Conservation (phyloP, 129 eudicot genomes). For the Silybum marianum region DNA sequence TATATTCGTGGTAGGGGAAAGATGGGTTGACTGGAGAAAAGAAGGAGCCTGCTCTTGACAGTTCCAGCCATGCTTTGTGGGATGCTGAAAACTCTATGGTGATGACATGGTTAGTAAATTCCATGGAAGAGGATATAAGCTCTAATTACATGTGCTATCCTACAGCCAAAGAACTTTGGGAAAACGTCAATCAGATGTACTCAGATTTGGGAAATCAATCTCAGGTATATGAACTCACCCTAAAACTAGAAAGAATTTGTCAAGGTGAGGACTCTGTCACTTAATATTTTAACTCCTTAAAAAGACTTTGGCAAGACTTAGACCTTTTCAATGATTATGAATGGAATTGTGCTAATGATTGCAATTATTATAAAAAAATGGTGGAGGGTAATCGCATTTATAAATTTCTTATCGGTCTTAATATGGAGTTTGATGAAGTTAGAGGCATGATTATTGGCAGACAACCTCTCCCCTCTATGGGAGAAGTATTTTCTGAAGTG, state of each 20-base stretch:
- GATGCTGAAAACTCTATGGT: not conserved
- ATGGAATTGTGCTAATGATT: not conserved
- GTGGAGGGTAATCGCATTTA: too few relatives aligned
- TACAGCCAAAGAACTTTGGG: not conserved
- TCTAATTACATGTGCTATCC: not conserved
- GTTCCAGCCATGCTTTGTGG: too few relatives aligned
- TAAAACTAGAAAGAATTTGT: constrained; percentile 1
- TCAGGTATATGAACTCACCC: constrained; percentile 1
- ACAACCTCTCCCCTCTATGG: not conserved
- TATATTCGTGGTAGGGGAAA: too few relatives aligned
- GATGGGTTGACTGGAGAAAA: too few relatives aligned
- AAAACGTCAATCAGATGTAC: too few relatives aligned
- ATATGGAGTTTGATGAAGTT: too few relatives aligned
- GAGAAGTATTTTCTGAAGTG: not conserved
- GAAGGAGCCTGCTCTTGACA: not conserved
- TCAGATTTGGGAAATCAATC: constrained; percentile 3
- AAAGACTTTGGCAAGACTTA: constrained; percentile 8
- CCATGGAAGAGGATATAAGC: not conserved
- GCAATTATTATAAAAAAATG: not conserved
- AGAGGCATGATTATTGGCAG: not conserved
- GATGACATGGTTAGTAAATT: not conserved
- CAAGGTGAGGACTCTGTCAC: constrained; percentile 18
- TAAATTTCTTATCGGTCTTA: too few relatives aligned
- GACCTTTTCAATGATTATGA: not conserved
- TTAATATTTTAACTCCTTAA: constrained; percentile 3